A percentile compares a stretch with the other conserved stretches of the same genome.
These are phyloP conservation scores for Sugiyamaella grinbergsii DNA, from an alignment of 1,139 yeast genomes.

Conservation along the genomic window DNA sequence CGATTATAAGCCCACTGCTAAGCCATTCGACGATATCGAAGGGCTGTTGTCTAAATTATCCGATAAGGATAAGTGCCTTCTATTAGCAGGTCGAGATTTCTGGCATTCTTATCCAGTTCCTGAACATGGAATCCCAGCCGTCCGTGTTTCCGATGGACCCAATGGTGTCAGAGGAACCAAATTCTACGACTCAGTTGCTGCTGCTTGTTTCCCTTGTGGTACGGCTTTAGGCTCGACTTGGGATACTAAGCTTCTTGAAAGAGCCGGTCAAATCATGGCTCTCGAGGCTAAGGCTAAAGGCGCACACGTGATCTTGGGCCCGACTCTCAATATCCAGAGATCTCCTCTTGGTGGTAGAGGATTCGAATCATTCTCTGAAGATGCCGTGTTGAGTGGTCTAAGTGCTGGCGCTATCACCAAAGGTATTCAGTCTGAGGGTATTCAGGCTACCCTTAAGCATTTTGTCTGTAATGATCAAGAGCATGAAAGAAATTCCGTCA, in stretches of 20 bases:
- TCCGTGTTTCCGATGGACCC: slow-evolving; percentile 54
- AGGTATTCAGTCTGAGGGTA: slow-evolving; percentile 57
- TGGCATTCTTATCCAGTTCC: slow-evolving; percentile 60
- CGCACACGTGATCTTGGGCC: slow-evolving; percentile 55
- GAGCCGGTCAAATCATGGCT: slow-evolving; percentile 54
- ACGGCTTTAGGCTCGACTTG: slow-evolving; percentile 51
- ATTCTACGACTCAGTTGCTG: slow-evolving; percentile 51
- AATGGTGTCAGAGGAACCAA: slow-evolving; percentile 57
- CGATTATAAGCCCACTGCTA: slow-evolving; percentile 18
- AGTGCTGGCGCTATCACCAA: slow-evolving; percentile 52
- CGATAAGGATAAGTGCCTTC: slow-evolving; percentile 50
- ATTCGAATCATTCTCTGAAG: slow-evolving; percentile 64
- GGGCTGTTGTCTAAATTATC: slow-evolving; percentile 49
- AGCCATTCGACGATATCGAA: slow-evolving; percentile 46
- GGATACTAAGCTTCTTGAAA: slow-evolving; percentile 46
- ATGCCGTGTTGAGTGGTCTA: slow-evolving; percentile 58
- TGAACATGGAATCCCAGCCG: slow-evolving; percentile 48
- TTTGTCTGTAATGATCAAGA: slow-evolving; percentile 64
- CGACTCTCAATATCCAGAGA: slow-evolving; percentile 59
- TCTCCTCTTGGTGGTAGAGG: slow-evolving; percentile 64
- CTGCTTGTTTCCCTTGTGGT: slow-evolving; percentile 58
- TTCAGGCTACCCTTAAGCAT: slow-evolving; percentile 62
- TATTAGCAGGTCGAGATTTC: slow-evolving; percentile 41
- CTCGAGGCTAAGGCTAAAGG: slow-evolving; percentile 54
- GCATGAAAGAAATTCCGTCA: slow-evolving; percentile 53